Conservation (phyloP, 257 asterid genomes). For the Thymus mandschuricus region DNA sequence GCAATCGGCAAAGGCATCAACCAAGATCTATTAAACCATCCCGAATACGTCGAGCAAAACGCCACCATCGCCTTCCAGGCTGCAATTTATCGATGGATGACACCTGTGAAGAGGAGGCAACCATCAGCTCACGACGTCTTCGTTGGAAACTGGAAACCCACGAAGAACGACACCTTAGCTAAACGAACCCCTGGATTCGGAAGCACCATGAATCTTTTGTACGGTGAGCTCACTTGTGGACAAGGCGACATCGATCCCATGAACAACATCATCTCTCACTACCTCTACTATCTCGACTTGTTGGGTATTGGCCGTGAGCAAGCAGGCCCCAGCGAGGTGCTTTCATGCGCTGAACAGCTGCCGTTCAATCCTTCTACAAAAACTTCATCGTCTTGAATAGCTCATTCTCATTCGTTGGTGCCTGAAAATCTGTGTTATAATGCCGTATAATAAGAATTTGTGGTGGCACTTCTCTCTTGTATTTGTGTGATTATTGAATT, state of each 20-base stretch:
- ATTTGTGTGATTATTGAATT: conserved; percentile 29
- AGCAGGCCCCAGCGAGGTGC: conserved; percentile 72
- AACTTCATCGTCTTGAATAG: conserved; percentile 56
- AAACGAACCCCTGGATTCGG: conserved; percentile 86
- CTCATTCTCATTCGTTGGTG: background rate
- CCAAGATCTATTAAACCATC: conserved; percentile 80
- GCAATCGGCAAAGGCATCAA: conserved; percentile 62
- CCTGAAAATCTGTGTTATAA: conserved; percentile 1
- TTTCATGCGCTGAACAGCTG: conserved; percentile 73
- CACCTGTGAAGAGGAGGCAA: conserved; percentile 58
- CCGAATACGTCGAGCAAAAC: conserved; percentile 88
- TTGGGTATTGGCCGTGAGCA: conserved; percentile 79
- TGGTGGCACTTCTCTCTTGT: background rate
- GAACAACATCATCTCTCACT: conserved; percentile 77
- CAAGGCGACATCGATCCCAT: conserved; percentile 81
- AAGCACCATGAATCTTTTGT: conserved; percentile 79
- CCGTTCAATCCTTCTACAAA: conserved; percentile 62
- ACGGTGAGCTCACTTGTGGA: conserved; percentile 73
- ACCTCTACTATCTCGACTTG: conserved; percentile 71
- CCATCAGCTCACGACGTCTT: conserved; percentile 84
- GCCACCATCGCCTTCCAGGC: conserved; percentile 94
- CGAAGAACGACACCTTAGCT: conserved; percentile 77
- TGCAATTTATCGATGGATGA: conserved; percentile 88
- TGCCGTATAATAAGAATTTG: conserved; percentile 45
- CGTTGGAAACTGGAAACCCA: conserved; percentile 86